Evolutionary conservation across 495 filamentous ascomycete genomes (phyloP).

Genomic region (Trichoderma asperelloides): DNA sequence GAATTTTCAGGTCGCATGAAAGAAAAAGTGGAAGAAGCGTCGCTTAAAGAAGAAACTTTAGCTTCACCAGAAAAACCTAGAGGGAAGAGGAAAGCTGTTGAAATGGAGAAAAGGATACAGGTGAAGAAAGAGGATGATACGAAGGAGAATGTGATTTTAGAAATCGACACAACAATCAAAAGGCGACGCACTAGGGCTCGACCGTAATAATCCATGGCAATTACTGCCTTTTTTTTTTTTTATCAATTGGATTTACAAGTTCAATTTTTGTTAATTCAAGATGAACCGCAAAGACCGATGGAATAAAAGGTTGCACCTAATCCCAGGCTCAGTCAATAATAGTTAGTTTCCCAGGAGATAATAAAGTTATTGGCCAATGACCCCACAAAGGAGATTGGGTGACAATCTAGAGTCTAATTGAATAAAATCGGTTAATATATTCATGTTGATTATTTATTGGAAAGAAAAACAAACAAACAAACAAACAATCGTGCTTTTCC

Average conservation of each 20-base stretch:
- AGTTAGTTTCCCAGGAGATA: too few species aligned
- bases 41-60: constrained; percentile 20
- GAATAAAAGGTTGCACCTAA: too few species aligned
- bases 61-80: constrained; percentile 16
- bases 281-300: too few species aligned
- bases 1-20: constrained; percentile 54
- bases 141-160: neutral
- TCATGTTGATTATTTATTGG: too few species aligned
- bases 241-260: neutral
- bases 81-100: constrained; percentile 11
- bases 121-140: constrained; percentile 15
- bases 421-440: too few species aligned
- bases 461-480: too few species aligned
- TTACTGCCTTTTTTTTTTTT: neutral
- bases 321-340: too few species aligned
- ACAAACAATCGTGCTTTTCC: too few species aligned
- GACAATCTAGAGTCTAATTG: too few species aligned
- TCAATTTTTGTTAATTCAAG: too few species aligned
- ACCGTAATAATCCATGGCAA: neutral
- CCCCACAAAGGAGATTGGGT: too few species aligned
- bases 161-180: constrained; percentile 1
- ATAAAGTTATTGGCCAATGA: too few species aligned
- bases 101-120: neutral
- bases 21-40: constrained; percentile 21
- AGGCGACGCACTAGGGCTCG: neutral